A percentile compares a stretch with the other conserved stretches of the same genome.
Evolutionary conservation across 139 green algal genomes (phyloP).

Genomic region (Volvox africanus): DNA sequence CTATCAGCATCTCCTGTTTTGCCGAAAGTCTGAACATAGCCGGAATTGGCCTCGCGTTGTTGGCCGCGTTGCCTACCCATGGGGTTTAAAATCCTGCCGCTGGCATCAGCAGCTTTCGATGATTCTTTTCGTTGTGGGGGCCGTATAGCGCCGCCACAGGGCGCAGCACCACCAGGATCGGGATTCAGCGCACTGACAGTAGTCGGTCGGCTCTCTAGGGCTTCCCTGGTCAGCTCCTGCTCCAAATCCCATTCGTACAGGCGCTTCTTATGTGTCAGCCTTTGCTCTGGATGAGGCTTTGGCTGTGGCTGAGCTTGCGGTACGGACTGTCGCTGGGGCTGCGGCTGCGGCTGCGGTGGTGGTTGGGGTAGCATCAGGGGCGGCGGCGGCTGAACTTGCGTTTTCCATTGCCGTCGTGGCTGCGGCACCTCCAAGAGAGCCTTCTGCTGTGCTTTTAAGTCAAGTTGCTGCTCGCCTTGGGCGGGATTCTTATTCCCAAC

Average conservation of each 20-base stretch:
- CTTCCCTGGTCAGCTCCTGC: background rate
- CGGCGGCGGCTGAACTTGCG: background rate
- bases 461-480: background rate
- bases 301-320: background rate
- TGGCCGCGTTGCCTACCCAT: too few species aligned
- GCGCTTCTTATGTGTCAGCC: constrained; percentile 36
- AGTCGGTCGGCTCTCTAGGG: background rate
- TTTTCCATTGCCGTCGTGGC: background rate
- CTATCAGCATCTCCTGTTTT: too few species aligned
- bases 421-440: background rate
- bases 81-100: too few species aligned
- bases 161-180: too few species aligned
- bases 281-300: background rate
- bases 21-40: too few species aligned
- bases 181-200: too few species aligned
- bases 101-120: too few species aligned
- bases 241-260: background rate
- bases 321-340: background rate
- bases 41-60: too few species aligned
- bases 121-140: too few species aligned
- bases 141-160: too few species aligned
- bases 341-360: background rate
- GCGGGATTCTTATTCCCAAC: too few species aligned
- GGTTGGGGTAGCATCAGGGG: background rate
- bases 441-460: background rate